Percentiles rank a stretch among this genome's conserved stretches.
Conservation (phyloP, 345 rosid genomes). For the Luvunga scandens region DNA sequence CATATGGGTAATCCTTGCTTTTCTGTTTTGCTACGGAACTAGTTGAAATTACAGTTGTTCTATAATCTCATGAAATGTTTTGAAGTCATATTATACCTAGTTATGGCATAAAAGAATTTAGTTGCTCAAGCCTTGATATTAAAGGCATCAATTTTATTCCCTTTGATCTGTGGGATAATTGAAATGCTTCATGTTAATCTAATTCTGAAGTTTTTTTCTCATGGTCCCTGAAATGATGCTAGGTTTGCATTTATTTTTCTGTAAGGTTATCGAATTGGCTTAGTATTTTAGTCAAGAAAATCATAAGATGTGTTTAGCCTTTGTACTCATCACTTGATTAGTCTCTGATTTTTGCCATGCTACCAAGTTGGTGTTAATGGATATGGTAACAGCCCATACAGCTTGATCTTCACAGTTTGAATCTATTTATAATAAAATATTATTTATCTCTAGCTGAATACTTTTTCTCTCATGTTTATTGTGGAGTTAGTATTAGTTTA, state of each 20-base stretch:
- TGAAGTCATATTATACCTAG: not conserved
- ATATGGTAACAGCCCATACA: not conserved
- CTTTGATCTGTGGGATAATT: not conserved
- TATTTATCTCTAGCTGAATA: not conserved
- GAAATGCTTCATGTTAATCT: not conserved
- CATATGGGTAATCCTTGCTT: constrained; percentile 48
- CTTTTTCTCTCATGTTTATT: not conserved
- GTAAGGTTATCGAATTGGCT: not conserved
- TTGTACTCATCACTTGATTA: not conserved
- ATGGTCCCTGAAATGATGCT: not conserved
- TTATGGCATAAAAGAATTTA: not conserved
- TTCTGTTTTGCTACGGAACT: not conserved
- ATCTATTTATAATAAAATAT: not conserved
- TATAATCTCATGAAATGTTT: not conserved
- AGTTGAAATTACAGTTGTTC: not conserved
- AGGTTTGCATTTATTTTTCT: not conserved
- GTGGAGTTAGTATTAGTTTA: not conserved
- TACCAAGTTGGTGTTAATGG: not conserved
- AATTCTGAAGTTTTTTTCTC: not conserved
- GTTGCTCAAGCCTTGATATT: not conserved
- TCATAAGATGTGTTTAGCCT: not conserved
- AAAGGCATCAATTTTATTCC: not conserved
- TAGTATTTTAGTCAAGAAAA: not conserved
- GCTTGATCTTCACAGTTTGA: not conserved
- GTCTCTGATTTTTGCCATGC: not conserved